phyloP scores from a whole-genome alignment of 192 early-diverging fungal species.

The Neocallimastix lanati region DNA sequence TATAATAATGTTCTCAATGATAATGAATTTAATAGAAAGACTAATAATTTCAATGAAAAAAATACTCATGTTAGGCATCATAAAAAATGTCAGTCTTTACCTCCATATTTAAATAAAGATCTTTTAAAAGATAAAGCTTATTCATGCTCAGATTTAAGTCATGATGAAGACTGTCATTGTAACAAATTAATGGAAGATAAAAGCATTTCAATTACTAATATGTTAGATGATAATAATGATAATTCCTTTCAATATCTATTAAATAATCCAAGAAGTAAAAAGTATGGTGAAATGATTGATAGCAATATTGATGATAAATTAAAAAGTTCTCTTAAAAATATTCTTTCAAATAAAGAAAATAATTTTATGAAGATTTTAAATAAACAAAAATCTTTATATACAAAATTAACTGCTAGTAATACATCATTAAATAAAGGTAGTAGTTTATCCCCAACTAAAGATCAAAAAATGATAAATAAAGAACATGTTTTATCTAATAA shows the following conservation, averaged over 20 bases:
- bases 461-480: neutral
- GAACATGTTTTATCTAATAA: neutral
- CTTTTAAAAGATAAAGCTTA: neutral
- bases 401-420: neutral
- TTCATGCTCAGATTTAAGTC: neutral
- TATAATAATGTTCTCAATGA: neutral
- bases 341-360: neutral
- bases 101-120: neutral
- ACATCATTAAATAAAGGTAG: neutral
- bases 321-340: neutral
- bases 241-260: neutral
- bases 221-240: neutral
- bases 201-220: neutral
- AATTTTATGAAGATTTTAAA: neutral
- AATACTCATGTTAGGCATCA: neutral
- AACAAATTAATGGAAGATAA: neutral
- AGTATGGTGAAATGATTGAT: neutral
- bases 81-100: neutral
- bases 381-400: neutral
- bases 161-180: neutral
- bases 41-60: neutral
- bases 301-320: neutral
- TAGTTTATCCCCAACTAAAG: neutral
- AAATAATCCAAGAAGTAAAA: neutral
- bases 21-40: too few relatives aligned